A percentile compares a stretch with the other conserved stretches of the same genome.
Conservation (phyloP, 2,329 filamentous ascomycete species). For the Zasmidium cellare region DNA sequence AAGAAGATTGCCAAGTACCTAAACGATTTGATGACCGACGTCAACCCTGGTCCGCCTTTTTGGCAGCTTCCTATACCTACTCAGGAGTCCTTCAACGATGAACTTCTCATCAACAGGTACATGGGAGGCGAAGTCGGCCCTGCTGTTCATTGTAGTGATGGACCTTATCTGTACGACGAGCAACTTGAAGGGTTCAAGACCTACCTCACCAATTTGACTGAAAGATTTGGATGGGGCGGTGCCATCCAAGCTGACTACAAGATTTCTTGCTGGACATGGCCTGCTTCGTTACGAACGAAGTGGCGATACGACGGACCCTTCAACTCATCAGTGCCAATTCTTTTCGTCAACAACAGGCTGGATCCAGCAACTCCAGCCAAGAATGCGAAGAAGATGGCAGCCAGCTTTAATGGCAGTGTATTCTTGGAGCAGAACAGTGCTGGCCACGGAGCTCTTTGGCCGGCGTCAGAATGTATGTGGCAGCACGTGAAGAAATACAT, state of each 20-base stretch:
- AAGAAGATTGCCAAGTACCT: constrained; percentile 20
- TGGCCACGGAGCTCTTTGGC: constrained; percentile 33
- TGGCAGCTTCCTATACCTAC: constrained; percentile 21
- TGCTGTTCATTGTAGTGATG: constrained; percentile 21
- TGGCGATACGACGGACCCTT: constrained; percentile 23
- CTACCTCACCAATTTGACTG: constrained; percentile 16
- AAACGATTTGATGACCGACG: constrained; percentile 13
- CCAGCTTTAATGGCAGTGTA: constrained; percentile 31
- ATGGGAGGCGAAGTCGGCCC: constrained; percentile 20
- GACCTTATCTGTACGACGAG: constrained; percentile 14
- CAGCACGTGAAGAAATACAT: constrained; percentile 34
- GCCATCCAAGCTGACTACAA: constrained; percentile 24
- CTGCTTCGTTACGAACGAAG: constrained; percentile 20
- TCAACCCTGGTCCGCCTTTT: constrained; percentile 18
- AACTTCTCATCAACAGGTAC: constrained; percentile 18
- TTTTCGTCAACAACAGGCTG: constrained; percentile 23
- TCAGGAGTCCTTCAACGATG: constrained; percentile 19
- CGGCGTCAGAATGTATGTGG: constrained; percentile 28
- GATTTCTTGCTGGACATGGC: constrained; percentile 25
- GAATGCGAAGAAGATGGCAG: constrained; percentile 37
- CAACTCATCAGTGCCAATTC: constrained; percentile 15
- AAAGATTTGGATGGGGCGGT: constrained; percentile 18
- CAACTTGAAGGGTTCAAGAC: constrained; percentile 14
- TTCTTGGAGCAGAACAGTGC: constrained; percentile 34
- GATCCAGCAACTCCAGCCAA: constrained; percentile 38